Conservation (phyloP, 2,329 filamentous ascomycete species). For the Leptographium radiaticola region DNA sequence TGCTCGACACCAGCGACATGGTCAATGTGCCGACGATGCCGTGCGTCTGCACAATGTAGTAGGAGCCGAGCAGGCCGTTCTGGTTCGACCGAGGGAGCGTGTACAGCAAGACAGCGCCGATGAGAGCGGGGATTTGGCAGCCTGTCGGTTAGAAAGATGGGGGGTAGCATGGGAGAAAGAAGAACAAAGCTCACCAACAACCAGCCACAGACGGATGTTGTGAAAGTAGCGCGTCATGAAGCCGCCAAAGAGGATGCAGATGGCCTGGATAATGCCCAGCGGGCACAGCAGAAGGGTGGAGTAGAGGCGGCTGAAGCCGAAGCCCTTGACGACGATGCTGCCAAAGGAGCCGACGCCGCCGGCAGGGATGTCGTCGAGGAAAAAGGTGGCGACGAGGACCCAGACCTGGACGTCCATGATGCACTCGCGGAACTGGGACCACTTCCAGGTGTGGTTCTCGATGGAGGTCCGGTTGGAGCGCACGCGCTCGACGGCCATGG, state of each 20-base stretch:
- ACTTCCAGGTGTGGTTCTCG: slow-evolving; percentile 18
- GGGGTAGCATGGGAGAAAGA: background rate
- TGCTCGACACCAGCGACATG: slow-evolving; percentile 33
- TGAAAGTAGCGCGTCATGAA: slow-evolving; percentile 23
- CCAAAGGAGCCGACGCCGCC: slow-evolving; percentile 23
- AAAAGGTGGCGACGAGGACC: slow-evolving; percentile 2
- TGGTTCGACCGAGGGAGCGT: slow-evolving; percentile 6
- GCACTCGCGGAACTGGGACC: slow-evolving; percentile 19
- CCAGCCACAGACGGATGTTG: slow-evolving; percentile 19
- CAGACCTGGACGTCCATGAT: slow-evolving; percentile 20
- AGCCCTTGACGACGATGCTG: slow-evolving; percentile 37
- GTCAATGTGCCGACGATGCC: slow-evolving; percentile 30
- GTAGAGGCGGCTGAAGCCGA: slow-evolving; percentile 34
- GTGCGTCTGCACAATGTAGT: slow-evolving; percentile 13
- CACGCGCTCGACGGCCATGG: slow-evolving; percentile 19
- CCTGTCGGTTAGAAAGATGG: background rate
- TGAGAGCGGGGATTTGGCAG: slow-evolving; percentile 11
- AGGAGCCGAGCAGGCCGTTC: slow-evolving; percentile 11
- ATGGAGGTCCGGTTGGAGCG: slow-evolving; percentile 22
- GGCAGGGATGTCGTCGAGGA: slow-evolving; percentile 4
- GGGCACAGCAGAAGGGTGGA: slow-evolving; percentile 21
- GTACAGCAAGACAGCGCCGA: slow-evolving; percentile 10
- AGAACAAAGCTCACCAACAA: slow-evolving; percentile 1
- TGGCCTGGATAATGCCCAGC: slow-evolving; percentile 15
- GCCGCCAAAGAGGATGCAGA: slow-evolving; percentile 16